Evolutionary conservation across 495 filamentous ascomycete species (phyloP).

Genomic region (Hypoxylon crocopeplum): DNA sequence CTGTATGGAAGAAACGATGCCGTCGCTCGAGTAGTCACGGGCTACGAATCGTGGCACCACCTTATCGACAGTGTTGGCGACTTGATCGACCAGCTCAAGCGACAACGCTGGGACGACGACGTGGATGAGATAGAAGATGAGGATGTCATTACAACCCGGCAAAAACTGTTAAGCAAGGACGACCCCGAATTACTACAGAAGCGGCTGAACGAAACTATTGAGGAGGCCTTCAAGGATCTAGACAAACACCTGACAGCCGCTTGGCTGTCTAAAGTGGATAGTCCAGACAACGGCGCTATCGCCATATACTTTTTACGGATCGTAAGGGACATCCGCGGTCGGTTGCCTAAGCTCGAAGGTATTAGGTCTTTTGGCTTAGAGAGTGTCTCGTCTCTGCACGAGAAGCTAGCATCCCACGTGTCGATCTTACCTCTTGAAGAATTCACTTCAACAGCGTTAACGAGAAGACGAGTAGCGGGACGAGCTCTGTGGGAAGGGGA

Average conservation of each 20-base stretch:
- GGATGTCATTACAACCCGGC: conserved; percentile 69
- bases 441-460: conserved; percentile 46
- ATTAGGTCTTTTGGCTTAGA: conserved; percentile 54
- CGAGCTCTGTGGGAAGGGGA: conserved; percentile 78
- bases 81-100: conserved; percentile 70
- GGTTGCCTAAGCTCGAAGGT: conserved; percentile 60
- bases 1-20: conserved; percentile 70
- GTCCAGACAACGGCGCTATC: conserved; percentile 57
- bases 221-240: conserved; percentile 64
- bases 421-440: conserved; percentile 47
- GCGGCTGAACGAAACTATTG: conserved; percentile 63
- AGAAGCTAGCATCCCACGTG: conserved; percentile 54
- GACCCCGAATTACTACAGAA: conserved; percentile 72
- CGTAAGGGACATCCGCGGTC: conserved; percentile 74
- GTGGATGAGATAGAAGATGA: conserved; percentile 79
- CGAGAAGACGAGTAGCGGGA: conserved; percentile 52
- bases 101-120: conserved; percentile 77
- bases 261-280: conserved; percentile 53
- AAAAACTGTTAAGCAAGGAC: conserved; percentile 69
- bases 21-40: conserved; percentile 62
- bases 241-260: conserved; percentile 59
- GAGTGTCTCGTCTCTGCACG: conserved; percentile 64
- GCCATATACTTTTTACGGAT: conserved; percentile 76
- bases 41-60: conserved; percentile 72
- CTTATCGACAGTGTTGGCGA: conserved; percentile 65